Evolutionary conservation across 495 filamentous ascomycete genomes (phyloP), one percentile per base, ranked within the genome.

Genomic region (Staphylotrichum tortipilum): DNA sequence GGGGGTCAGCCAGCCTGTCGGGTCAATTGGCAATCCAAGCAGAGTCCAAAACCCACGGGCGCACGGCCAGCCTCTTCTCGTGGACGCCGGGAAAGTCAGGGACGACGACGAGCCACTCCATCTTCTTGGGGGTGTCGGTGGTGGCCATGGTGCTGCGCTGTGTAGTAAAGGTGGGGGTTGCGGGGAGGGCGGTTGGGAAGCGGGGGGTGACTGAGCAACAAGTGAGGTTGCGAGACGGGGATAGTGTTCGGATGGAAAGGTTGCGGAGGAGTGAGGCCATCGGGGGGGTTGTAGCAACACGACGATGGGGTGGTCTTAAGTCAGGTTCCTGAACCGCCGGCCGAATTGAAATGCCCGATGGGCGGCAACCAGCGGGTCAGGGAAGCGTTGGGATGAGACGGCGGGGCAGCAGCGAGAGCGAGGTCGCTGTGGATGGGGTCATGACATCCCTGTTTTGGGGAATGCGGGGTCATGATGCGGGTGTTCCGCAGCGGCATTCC

Each of bases 51-150:
- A 59, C 85, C 63, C 66, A 92, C 86, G 75, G 69, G 43, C 90
- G 75, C 41, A 88, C 80, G 58, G 83, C 78, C 31, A 94, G 62
- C 28, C 90, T 67, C 71, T 84, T 85, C 42, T 74, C 69, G 56
- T 83, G 64, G n/a, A 68, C 75, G 4, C 78, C 83, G 0, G 74
- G 74, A 53, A 82, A 76, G 67, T 97, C 91, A 14, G 89, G 90
- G 14, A 91, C 55, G 46, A 95, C 82, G 56, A 89, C 83, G 9
- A 97, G 76, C 81, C 84, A 97, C 67, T 97, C 89, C 48, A 76
- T 71, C 67, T 84, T 83, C 44, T 64, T 62, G 46, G 69, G 61
- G 10, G 58, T 43, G 41, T 69, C 54, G 7, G 58, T 31, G n/a
- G 61, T 37, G 23, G 74, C 63, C 74, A 77, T 77, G 52, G 61